These are phyloP conservation scores for Tylopilus cervinicoccineus DNA, from an alignment of 768 basidiomycete species.

Conservation along the genomic window DNA sequence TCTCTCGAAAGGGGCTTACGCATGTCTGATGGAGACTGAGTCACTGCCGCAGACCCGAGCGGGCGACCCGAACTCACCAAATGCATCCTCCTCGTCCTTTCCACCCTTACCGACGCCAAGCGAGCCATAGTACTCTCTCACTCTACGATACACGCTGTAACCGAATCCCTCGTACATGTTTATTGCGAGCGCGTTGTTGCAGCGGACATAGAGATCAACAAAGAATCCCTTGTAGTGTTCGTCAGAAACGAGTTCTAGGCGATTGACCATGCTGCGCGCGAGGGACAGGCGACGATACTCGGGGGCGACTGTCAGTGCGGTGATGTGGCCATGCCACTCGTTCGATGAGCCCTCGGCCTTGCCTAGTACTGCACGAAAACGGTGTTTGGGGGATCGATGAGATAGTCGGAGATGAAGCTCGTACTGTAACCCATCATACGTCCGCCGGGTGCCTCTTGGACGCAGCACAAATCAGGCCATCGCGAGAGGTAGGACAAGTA, in stretches of 20 bases:
- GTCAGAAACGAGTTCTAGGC: constrained; percentile 85
- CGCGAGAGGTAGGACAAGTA: constrained; percentile 85
- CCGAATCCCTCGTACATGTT: constrained; percentile 90
- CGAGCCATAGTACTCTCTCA: constrained; percentile 84
- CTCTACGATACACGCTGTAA: constrained; percentile 89
- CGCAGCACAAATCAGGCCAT: constrained; percentile 90
- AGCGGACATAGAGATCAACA: constrained; percentile 94
- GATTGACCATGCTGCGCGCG: constrained; percentile 79
- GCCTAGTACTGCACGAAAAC: constrained; percentile 65
- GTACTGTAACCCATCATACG: constrained; percentile 92
- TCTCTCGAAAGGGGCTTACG: constrained; percentile 71
- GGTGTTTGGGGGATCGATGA: constrained; percentile 6
- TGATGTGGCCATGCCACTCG: constrained; percentile 95
- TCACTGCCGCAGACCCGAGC: neutral
- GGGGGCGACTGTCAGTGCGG: constrained; percentile 91
- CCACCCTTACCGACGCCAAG: constrained; percentile 74
- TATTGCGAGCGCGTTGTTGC: constrained; percentile 80
- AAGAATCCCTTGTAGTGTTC: constrained; percentile 80
- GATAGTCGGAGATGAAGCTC: constrained; percentile 23
- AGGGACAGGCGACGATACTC: constrained; percentile 87
- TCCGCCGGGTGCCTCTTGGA: constrained; percentile 75
- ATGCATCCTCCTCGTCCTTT: constrained; percentile 85
- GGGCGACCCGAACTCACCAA: constrained; percentile 54
- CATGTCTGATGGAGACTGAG: constrained; percentile 46
- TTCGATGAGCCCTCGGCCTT: constrained; percentile 77